These are phyloP conservation scores for Aureococcus anophagefferens DNA, from an alignment of 108 stramenopile species.

Conservation along the genomic window DNA sequence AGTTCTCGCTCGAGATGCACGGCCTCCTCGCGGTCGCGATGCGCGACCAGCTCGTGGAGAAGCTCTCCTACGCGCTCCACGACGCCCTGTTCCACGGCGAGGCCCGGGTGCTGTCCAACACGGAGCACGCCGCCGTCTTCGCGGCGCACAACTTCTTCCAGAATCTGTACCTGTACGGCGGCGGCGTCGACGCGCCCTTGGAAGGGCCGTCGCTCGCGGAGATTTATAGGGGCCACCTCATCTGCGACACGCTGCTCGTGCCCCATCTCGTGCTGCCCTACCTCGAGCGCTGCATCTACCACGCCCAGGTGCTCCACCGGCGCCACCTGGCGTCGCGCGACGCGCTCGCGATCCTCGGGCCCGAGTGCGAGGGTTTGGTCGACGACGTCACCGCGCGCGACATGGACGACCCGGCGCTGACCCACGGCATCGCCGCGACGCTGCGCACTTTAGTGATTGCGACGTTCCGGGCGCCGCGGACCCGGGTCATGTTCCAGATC, in stretches of 20 bases:
- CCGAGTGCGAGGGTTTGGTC: conserved; percentile 15
- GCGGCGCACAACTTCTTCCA: conserved; percentile 40
- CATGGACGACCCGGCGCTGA: conserved; percentile 18
- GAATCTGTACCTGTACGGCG: conserved; percentile 43
- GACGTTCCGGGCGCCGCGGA: conserved; percentile 40
- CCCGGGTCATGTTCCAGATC: conserved; percentile 4
- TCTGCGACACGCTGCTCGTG: conserved; percentile 42
- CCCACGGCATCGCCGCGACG: conserved; percentile 21
- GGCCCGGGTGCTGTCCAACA: neutral
- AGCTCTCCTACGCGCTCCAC: conserved; percentile 39
- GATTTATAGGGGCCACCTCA: conserved; percentile 30
- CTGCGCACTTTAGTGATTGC: conserved; percentile 38
- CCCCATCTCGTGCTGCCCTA: conserved; percentile 48
- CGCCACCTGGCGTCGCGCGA: neutral
- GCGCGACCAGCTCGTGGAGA: conserved; percentile 36
- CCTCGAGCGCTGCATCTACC: conserved; percentile 37
- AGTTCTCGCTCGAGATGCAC: conserved; percentile 40
- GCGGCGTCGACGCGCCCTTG: neutral
- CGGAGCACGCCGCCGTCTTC: conserved; percentile 27
- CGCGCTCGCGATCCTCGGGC: neutral
- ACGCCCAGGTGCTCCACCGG: conserved; percentile 29
- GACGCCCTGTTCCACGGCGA: conserved; percentile 30
- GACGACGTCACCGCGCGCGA: conserved; percentile 5
- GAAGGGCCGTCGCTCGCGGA: no score
- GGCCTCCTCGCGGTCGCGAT: conserved; percentile 34